Base-by-base conservation (phyloP, 2,329 filamentous ascomycete species). In the Xylariaceae sp. region DNA sequence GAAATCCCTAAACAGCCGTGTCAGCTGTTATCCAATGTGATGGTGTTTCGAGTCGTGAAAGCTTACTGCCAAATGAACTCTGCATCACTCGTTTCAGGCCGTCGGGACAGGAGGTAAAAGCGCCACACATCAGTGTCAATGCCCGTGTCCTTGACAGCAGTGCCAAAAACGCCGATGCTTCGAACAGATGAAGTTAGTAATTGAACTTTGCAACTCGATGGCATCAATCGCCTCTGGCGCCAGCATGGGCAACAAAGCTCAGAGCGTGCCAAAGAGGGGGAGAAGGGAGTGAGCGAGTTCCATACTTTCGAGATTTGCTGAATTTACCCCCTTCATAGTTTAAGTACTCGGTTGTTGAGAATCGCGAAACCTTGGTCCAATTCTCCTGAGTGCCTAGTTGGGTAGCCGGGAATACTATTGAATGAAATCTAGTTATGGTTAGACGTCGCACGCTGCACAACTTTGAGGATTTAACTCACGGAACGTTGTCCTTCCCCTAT, bases 71-170 rank as follows among this genome's bases (percentile, higher is more conserved):
- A 96, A 69, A 92, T 87, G 70, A 96, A 96, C 67, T 96, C 88
- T 0, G 89, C 87, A 68, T 96, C 92, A 48, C 87, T 83, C 10
- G 85, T 87, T 71, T 96, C 92, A 0, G 92, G 92, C 53, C 92
- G 83, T 69, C 88, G 86, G 42, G 90, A 87, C 36, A 96, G 79
- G 19, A 96, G 81, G 74, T 94, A 96, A 73, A 92, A 96, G 61
- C 92, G 80, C 89, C 91, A 96, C n/a, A 96, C 89, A 58, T 92
- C 89, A 0, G 90, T 78, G 15, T 87, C 81, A 16, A 96, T 81
- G 18, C 90, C 91, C 8, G 90, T 96, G 51, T 95, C 86, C 72
- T 88, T 87, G 44, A 89, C 92, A 65, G 88, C 90, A 73, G 89
- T 92, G 47, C 92, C 92, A 66, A 96, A 96, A 1, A 96, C 92